phyloP scores from a whole-genome alignment of 306 rosid genomes.

The Rubus idaeus region DNA sequence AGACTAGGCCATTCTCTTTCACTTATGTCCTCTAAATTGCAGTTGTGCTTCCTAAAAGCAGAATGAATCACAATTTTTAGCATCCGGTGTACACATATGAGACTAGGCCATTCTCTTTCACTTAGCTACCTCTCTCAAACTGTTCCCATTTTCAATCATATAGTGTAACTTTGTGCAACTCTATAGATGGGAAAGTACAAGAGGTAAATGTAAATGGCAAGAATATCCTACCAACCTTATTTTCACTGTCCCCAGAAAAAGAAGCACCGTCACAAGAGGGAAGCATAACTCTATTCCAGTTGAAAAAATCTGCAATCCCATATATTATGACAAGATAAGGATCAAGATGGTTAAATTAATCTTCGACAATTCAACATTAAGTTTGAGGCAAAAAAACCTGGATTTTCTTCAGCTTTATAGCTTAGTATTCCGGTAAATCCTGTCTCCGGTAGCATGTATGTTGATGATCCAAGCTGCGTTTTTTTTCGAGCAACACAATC shows the following conservation, averaged over 20 bases:
- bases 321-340: slow-evolving; percentile 14
- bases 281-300: slow-evolving; percentile 77
- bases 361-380: not conserved
- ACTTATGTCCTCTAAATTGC: slow-evolving; percentile 78
- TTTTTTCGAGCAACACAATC: slow-evolving; percentile 60
- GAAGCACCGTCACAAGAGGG: slow-evolving; percentile 94
- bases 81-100: slow-evolving; percentile 1
- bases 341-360: slow-evolving; percentile 8
- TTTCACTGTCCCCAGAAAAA: slow-evolving; percentile 63
- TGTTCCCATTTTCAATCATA: not conserved
- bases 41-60: slow-evolving; percentile 50
- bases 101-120: not conserved
- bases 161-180: not conserved
- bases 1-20: not conserved
- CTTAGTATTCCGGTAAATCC: slow-evolving; percentile 71
- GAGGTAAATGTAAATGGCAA: slow-evolving; percentile 6
- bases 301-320: slow-evolving; percentile 62
- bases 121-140: not conserved
- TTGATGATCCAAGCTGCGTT: slow-evolving; percentile 61
- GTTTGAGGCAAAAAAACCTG: slow-evolving; percentile 48
- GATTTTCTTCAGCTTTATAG: slow-evolving; percentile 56
- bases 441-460: slow-evolving; percentile 60
- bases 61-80: slow-evolving; percentile 12
- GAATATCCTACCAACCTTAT: slow-evolving; percentile 39
- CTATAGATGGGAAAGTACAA: not conserved